A percentile compares a stretch with the other conserved stretches of the same genome.
These are phyloP conservation scores for Takashimella koratensis DNA, from an alignment of 1,284 basidiomycete species.

Conservation along the genomic window DNA sequence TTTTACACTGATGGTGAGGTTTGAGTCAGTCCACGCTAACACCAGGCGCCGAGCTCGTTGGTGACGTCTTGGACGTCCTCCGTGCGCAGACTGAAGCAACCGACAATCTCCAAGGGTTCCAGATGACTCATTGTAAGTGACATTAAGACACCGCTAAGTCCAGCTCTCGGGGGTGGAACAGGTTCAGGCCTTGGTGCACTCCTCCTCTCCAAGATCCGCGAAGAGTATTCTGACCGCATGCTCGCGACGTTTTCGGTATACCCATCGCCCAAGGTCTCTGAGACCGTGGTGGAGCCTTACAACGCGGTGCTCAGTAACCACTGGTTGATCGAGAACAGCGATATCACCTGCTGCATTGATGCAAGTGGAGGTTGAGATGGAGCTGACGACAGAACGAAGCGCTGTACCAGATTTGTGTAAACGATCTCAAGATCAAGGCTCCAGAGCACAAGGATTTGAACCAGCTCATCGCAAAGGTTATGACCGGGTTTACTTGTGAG, in stretches of 20 bases:
- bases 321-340: conserved; percentile 86
- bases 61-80: conserved; percentile 71
- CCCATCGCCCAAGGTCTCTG: conserved; percentile 90
- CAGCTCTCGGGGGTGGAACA: conserved; percentile 82
- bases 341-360: conserved; percentile 77
- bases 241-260: conserved; percentile 87
- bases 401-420: conserved; percentile 77
- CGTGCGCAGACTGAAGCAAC: conserved; percentile 73
- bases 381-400: conserved; percentile 74
- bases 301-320: conserved; percentile 86
- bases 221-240: conserved; percentile 93
- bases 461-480: conserved; percentile 56
- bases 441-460: conserved; percentile 77
- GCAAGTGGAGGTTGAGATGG: conserved; percentile 16
- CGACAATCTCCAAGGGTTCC: conserved; percentile 90
- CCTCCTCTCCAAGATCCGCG: conserved; percentile 76
- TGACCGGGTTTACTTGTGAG: conserved; percentile 43
- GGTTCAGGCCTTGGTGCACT: conserved; percentile 82
- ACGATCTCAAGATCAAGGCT: conserved; percentile 66
- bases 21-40: not conserved
- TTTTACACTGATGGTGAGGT: conserved; percentile 74
- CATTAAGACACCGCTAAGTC: not conserved
- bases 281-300: conserved; percentile 89
- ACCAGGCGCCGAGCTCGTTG: conserved; percentile 84
- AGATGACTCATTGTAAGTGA: conserved; percentile 70